Conservation (phyloP, 768 basidiomycete species). For the Fomitopsis pulvina region DNA sequence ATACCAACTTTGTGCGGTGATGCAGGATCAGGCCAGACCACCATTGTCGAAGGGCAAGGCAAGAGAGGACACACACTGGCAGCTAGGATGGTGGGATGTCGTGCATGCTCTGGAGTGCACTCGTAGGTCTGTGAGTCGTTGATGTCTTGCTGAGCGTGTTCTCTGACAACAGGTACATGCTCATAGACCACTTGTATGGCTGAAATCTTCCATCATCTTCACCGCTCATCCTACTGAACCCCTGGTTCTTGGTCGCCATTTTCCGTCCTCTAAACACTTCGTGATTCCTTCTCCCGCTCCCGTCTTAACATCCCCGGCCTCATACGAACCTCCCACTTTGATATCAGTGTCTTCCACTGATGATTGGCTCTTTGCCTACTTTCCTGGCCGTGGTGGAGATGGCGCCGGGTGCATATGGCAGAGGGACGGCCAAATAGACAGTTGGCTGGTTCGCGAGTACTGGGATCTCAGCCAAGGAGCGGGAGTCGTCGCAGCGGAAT, state of each 20-base stretch:
- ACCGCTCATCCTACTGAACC: conserved; percentile 61
- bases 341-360: conserved; percentile 55
- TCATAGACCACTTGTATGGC: conserved; percentile 65
- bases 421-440: conserved; percentile 50
- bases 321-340: conserved; percentile 56
- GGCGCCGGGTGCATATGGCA: conserved; percentile 65
- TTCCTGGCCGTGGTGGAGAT: conserved; percentile 49
- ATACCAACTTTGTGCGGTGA: no score
- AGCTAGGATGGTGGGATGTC: conserved; percentile 71
- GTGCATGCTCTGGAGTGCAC: conserved; percentile 53
- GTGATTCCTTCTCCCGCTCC: conserved; percentile 45
- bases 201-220: conserved; percentile 61
- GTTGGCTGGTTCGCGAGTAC: conserved; percentile 52
- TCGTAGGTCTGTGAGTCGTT: conserved; percentile 36
- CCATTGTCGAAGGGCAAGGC: conserved; percentile 47
- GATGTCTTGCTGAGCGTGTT: neutral
- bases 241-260: conserved; percentile 52
- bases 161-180: neutral
- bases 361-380: conserved; percentile 69
- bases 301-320: conserved; percentile 36
- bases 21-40: conserved; percentile 14
- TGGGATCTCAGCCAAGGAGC: conserved; percentile 46
- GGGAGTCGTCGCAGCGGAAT: conserved; percentile 56
- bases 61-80: conserved; percentile 48
- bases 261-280: conserved; percentile 66